Evolutionary conservation across 805 yeast species (phyloP), one percentile per base, ranked within the genome.

Genomic region (Ogataea siamensis): DNA sequence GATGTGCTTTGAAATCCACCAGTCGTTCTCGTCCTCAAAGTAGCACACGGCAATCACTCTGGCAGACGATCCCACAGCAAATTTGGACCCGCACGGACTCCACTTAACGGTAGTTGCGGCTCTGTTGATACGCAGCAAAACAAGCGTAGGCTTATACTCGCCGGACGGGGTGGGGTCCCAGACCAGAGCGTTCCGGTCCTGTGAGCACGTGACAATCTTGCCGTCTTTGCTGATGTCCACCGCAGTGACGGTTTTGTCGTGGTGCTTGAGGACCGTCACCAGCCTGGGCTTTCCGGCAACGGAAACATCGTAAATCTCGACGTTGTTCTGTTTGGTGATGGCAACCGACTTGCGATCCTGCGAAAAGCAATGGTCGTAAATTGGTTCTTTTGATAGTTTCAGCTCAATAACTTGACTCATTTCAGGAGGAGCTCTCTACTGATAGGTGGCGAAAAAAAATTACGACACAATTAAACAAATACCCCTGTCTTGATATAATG

Each of bases 1-100:
- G 64, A 93, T 83, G 67, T 91, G 99, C 64, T 91, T 91, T 10
- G 98, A 87, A 35, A 93, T 89, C 99, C 99, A 93, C 99, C 99
- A 93, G 61, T 93, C 96, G 62, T 91, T 93, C 54, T 88, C 96
- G 46, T 73, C 84, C 66, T 93, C 99, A 60, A 84, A 93, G 67
- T 89, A 93, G 68, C 99, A 93, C 34, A 93, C 85, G 7, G 98
- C 96, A 63, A 93, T 82, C 46, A 85, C 83, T 43, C 98, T 72
- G 30, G 96, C 97, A 32, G 96, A 87, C 2, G 96, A 85, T 1
- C 97, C 99, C 32, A 91, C 98, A 1, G 99, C 99, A 64, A 93
- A 93, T 68, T 93, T 93, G 57, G 67, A 68, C n/a, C 96, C 98
- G 51, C 76, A 78, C 14, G 98, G 97, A 7, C 96, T 84, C 99